Base-by-base conservation (phyloP, 2,329 filamentous ascomycete species). In the Ambrosiella cleistominuta region DNA sequence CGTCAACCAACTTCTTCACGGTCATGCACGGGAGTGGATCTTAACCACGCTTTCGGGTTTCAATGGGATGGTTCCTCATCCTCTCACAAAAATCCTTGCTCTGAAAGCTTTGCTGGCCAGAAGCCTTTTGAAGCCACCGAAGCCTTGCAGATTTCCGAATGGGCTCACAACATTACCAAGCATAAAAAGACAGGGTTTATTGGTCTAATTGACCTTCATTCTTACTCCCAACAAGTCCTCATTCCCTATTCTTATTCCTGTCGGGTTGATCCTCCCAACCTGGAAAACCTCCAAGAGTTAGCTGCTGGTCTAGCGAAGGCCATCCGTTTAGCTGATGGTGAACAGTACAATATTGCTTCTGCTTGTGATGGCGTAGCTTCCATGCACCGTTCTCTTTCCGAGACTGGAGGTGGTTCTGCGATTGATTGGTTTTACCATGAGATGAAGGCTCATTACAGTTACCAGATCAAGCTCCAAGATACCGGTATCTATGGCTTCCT, bases 361-460 rank as follows among this genome's bases (percentile, higher is more conserved):
- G 93, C 93, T 1, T 98, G 93, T 65, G 85, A 94, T 67, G 88
- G 88, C 13, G 45, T 59, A 8, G 44, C 52, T 19, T 19, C 44
- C 8, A 51, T 39, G 52, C 13, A 36, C 17, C 60, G 59, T 1
- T 63, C 67, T 2, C 74, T 81, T 44, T 79, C 90, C 62, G 86
- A 93, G 66, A 79, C 79, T 0, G 81, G 83, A 2, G 90, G 91
- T 44, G 91, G 91, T 2, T 90, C 86, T 54, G 88, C 87, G 1
- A 81, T 97, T 47, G 93, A 97, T 70, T 97, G 87, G 82, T 95
- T 98, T 70, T 95, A 95, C 68, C 87, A 95, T 64, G 85, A 94
- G 65, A 71, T 97, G 61, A 74, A 77, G 52, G 86, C 91, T 15
- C 82, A 81, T 62, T 95, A 88, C 68, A 86, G 88, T 60, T 97